Base-by-base conservation (phyloP, 768 basidiomycete species). In the Hypholoma fasciculare region DNA sequence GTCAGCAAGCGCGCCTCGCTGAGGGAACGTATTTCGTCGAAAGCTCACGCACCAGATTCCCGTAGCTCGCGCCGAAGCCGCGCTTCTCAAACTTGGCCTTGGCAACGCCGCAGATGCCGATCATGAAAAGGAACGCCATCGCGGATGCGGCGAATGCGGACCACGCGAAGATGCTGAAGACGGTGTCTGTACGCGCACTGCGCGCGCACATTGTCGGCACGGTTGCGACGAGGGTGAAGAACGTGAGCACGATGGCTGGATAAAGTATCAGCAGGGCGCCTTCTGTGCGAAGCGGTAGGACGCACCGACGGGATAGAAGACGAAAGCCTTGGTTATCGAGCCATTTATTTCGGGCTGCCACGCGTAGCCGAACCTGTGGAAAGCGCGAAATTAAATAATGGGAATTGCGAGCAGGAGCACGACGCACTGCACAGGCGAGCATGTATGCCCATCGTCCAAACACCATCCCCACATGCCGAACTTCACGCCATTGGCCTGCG, bases 381-480 rank as follows among this genome's bases (percentile, higher is more conserved):
- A 23, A 30, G n/a, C 14, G 20, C 38, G 54, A 16, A 19, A 11
- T 40, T 37, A 36, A 49, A 47, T 39, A 59, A 26, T 36, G 20
- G 57, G 30, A 34, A 34, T 19, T 30, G 7, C 4, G 16, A 52
- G 37, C 16, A 54, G 14, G 17, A 12, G 39, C 46, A 26, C 46
- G 16, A 57, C 69, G 39, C 58, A 77, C 75, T 70, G 67, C 17
- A 66, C 52, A 44, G 71, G 67, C 26, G 56, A 68, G 61, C 74
- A 77, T 9, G 66, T 56, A 20, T 57, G 60, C 38, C 72, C 71
- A 43, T 66, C 61, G 43, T 74, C 72, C 17, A 75, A 61, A 65
- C 77, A 78, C 77, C 77, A 77, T 38, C 76, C 77, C 76, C 76
- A 78, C 52, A 73, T 63, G 1, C 77, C 77, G 58, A 77, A 77